phyloP scores from a whole-genome alignment of 169 alveolate genomes.

The Plasmodium blacklocki region DNA sequence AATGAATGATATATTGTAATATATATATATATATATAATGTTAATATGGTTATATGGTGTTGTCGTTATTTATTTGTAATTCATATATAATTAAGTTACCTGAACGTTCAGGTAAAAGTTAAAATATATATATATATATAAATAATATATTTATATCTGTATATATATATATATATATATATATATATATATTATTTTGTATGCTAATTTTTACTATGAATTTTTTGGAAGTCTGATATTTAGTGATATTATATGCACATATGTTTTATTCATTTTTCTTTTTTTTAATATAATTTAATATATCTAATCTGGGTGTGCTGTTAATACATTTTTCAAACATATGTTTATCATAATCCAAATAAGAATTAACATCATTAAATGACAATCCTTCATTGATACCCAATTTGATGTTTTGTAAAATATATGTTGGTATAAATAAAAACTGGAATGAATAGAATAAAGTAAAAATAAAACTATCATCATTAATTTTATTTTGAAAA shows the following conservation, averaged over 20 bases:
- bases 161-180: too few relatives aligned
- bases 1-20: too few relatives aligned
- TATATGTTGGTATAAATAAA: constrained; percentile 42
- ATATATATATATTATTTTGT: neutral
- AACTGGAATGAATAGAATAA: constrained; percentile 67
- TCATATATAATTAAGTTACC: too few relatives aligned
- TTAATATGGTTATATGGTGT: too few relatives aligned
- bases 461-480: constrained; percentile 53
- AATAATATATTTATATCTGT: too few relatives aligned
- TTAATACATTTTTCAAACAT: constrained; percentile 38
- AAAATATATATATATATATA: neutral
- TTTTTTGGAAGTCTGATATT: too few relatives aligned
- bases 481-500: constrained; percentile 11
- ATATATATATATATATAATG: too few relatives aligned
- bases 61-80: too few relatives aligned
- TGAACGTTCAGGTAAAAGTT: too few relatives aligned
- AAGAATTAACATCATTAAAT: constrained; percentile 25
- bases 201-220: neutral
- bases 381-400: constrained; percentile 48
- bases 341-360: constrained; percentile 32
- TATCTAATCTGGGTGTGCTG: constrained; percentile 18
- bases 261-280: neutral
- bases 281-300: constrained; percentile 31
- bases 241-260: neutral
- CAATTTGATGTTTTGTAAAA: constrained; percentile 30